Base-by-base conservation (phyloP, 164 flowering plant species). In the Sextonia rubra region DNA sequence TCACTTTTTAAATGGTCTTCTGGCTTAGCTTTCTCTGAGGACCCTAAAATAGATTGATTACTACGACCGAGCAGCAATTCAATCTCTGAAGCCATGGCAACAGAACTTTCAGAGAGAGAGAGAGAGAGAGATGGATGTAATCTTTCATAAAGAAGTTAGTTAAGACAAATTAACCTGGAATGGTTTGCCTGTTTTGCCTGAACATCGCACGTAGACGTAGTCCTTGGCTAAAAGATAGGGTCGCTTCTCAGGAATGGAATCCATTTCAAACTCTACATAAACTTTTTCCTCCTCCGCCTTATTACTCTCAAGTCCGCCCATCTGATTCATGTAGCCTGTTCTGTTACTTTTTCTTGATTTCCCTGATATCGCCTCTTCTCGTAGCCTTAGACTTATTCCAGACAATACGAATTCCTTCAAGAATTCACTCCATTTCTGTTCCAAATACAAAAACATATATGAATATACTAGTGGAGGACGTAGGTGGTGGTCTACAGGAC, bases 201-300 rank as follows among this genome's bases (percentile, higher is more conserved):
- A 68, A 65, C 81, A 85, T 61, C 25, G 69, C 20, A 79, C 73
- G 62, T 25, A 71, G 60, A 80, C 84, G 61, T 77, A 82, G 68
- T 85, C 88, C 64, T 83, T 83, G 7, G 88, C 83, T 48, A 83
- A 65, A 69, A 85, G 78, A 71, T 76, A 83, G 47, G 88, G 88
- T 44, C 82, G 76, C 74, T 30, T 72, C 79, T 77, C 81, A 30
- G 76, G 83, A 48, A 68, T 60, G n/a, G 78, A 72, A n/a, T 76
- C 79, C 17, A 85, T 64, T 68, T 82, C 69, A 69, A 85, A 78
- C 17, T 58, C 66, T 30, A 83, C 81, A 69, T 74, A 76, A 26
- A 60, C 52, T 71, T 76, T 81, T 3, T 80, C 69, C 23, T 80
- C 78, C 29, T 47, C 52, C n/a, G n/a, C n/a, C 20, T 70, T 55